Evolutionary conservation across 495 filamentous ascomycete species (phyloP), one percentile per base, ranked within the genome.

Genomic region (Xylaria sp.): DNA sequence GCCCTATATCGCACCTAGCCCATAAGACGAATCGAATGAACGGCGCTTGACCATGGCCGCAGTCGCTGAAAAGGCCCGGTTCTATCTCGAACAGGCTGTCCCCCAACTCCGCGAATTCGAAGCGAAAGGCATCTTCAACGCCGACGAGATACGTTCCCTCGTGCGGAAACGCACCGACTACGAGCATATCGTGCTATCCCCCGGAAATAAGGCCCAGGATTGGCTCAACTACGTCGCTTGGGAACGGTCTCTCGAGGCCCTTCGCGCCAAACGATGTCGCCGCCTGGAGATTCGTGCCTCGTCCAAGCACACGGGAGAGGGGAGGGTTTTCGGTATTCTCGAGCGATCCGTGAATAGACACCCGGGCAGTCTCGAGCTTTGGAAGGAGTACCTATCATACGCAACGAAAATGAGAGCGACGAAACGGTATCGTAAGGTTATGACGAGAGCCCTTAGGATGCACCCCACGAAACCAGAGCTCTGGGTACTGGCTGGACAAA

Each of bases 11-110:
- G 24, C 9, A 1, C 58, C 2, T 12, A 24, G 9, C 24, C 17
- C 41, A 12, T 14, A 44, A 21, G 35, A 35, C 6, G 12, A 59
- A 33, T 8, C 6, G 12, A 59, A 33, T 8, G 43, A 31, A 63
- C 44, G 50, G 31, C 14, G 44, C 41, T 70, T 48, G 33, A 85
- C 52, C 63, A 97, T 97, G 94, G 89, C 93, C 1, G 88, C 88
- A 55, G 89, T 93, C 52, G 92, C 91, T 71, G 97, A 99, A 78
- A 98, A 97, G 82, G 95, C 95, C 21, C 92, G 95, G 35, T 98
- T 94, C 82, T 97, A 91, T 79, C 86, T 98, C 55, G 96, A 99
- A 82, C 90, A 93, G 71, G 92, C 92, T 7, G 93, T 97, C 44
- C 93, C 95, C 8, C 94, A 97, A 79, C 88, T 99, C 46, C 93